phyloP scores from a whole-genome alignment of 306 rosid species.

The Nissolia schottii region DNA sequence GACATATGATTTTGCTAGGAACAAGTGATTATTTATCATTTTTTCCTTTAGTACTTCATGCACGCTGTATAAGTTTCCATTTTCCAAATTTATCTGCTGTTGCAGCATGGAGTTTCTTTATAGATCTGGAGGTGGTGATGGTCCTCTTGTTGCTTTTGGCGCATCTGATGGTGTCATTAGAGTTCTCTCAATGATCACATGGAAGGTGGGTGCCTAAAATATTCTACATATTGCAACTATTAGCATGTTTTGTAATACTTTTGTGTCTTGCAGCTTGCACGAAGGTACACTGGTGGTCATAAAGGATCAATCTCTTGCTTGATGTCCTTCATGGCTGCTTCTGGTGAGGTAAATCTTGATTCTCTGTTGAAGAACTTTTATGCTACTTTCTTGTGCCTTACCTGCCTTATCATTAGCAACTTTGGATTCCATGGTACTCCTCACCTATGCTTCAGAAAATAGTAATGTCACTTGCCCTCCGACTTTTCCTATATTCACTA shows the following conservation, averaged over 20 bases:
- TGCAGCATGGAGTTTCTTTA: constrained; percentile 98
- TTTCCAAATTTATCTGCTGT: constrained; percentile 27
- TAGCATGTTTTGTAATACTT: constrained; percentile 26
- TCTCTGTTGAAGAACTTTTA: constrained; percentile 20
- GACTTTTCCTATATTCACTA: constrained; percentile 11
- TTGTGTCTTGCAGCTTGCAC: constrained; percentile 69
- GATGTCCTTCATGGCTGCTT: constrained; percentile 90
- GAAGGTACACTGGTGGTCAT: constrained; percentile 95
- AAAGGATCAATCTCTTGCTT: constrained; percentile 95
- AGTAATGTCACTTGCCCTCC: background rate
- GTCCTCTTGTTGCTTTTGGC: constrained; percentile 98
- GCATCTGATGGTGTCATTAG: constrained; percentile 96
- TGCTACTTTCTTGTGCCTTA: constrained; percentile 17
- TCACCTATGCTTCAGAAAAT: constrained; percentile 12
- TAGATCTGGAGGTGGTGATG: constrained; percentile 75
- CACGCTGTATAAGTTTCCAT: background rate
- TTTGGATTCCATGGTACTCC: background rate
- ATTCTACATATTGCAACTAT: constrained; percentile 16
- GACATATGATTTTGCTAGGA: background rate
- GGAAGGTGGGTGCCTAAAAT: constrained; percentile 70
- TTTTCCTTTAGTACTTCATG: constrained; percentile 24
- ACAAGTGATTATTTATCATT: background rate
- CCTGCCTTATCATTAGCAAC: background rate
- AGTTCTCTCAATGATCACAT: constrained; percentile 97
- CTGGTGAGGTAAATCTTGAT: constrained; percentile 80